Percentiles rank a stretch among this genome's conserved stretches.
These are phyloP conservation scores for Emiliania huxleyi DNA, from an alignment of 78 protist genomes.

Conservation along the genomic window DNA sequence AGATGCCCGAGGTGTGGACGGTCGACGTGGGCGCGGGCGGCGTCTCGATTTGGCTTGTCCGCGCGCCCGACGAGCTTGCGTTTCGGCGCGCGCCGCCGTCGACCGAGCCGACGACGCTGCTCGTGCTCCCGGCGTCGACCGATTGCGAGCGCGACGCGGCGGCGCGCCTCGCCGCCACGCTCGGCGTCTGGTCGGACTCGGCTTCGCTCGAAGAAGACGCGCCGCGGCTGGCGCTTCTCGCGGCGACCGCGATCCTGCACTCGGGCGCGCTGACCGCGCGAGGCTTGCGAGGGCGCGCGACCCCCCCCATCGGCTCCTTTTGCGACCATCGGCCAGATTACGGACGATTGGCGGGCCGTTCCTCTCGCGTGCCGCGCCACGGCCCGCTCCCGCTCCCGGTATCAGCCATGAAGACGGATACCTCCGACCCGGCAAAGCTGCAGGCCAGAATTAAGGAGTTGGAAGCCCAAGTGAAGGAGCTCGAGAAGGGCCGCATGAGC, in stretches of 20 bases:
- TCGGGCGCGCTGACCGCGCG: neutral
- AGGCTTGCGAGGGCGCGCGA: neutral
- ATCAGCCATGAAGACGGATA: too few relatives aligned
- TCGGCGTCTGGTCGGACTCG: neutral
- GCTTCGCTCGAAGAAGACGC: neutral
- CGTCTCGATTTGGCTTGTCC: neutral
- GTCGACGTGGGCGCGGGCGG: neutral
- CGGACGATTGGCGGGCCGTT: too few relatives aligned
- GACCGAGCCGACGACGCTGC: neutral
- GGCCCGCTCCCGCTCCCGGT: too few relatives aligned
- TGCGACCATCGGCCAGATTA: too few relatives aligned
- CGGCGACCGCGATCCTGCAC: neutral
- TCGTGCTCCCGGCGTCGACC: neutral
- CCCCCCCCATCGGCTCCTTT: too few relatives aligned
- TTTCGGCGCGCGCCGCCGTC: neutral
- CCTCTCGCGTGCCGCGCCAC: too few relatives aligned
- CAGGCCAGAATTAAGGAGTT: too few relatives aligned
- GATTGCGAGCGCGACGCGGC: neutral
- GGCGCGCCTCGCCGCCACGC: neutral
- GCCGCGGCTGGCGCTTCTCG: neutral
- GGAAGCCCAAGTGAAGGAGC: too few relatives aligned
- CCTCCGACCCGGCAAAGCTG: too few relatives aligned
- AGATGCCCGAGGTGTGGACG: neutral
- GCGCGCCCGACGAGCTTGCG: neutral
- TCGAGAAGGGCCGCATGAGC: too few relatives aligned